Percentiles rank a stretch among this genome's conserved stretches.
phyloP scores from a whole-genome alignment of 257 asterid species.

The Cynanchum wilfordii region DNA sequence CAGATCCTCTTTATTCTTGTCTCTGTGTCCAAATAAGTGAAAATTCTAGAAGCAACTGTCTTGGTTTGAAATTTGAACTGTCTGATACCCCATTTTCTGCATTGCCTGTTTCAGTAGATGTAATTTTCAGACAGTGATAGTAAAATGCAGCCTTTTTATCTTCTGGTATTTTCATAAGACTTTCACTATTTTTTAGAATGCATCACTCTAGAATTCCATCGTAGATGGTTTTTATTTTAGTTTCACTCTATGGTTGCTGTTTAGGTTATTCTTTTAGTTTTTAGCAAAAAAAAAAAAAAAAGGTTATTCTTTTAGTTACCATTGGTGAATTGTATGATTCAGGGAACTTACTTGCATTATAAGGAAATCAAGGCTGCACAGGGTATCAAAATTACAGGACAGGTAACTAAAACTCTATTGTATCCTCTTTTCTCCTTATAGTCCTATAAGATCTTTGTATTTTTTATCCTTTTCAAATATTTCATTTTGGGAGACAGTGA shows the following conservation, averaged over 20 bases:
- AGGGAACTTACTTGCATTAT: constrained; percentile 91
- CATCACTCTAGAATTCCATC: no score
- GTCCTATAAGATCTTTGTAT: background rate
- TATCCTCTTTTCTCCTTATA: background rate
- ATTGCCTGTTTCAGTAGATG: no score
- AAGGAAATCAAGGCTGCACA: constrained; percentile 96
- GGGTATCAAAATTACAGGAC: constrained; percentile 95
- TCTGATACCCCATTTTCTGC: no score
- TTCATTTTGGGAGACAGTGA: no score
- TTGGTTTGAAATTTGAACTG: no score
- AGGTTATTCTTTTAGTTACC: background rate
- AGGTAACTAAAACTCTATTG: constrained; percentile 37
- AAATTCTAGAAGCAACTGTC: no score
- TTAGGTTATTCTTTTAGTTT: background rate
- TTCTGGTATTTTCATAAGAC: no score
- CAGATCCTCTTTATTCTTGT: background rate
- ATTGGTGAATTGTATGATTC: constrained; percentile 18
- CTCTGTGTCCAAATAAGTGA: background rate
- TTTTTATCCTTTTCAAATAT: background rate
- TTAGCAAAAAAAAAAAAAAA: no score
- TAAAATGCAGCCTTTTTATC: no score
- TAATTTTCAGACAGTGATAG: no score
- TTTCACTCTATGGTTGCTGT: background rate
- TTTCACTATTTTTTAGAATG: no score
- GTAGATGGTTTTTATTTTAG: background rate